A percentile compares a stretch with the other conserved stretches of the same genome.
phyloP scores from a whole-genome alignment of 1,284 basidiomycete species.

The Chiua sp. region DNA sequence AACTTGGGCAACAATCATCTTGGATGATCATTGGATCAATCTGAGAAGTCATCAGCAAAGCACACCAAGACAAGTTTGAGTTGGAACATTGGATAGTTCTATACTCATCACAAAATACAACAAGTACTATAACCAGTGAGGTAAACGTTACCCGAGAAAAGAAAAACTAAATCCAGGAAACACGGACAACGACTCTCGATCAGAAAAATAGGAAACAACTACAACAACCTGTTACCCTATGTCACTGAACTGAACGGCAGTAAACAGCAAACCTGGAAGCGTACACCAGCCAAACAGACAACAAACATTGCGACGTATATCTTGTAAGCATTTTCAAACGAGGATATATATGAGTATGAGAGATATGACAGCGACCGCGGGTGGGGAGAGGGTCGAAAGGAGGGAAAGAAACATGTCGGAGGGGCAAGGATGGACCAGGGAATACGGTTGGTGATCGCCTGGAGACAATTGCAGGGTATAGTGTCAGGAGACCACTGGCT shows the following conservation, averaged over 20 bases:
- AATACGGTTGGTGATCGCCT: not conserved
- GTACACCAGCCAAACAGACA: too few relatives aligned
- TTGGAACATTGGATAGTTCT: not conserved
- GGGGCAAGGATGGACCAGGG: not conserved
- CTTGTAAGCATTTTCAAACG: constrained; percentile 3
- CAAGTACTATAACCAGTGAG: constrained; percentile 15
- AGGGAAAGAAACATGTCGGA: too few relatives aligned
- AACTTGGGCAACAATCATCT: too few relatives aligned
- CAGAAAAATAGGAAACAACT: not conserved
- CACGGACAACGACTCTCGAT: not conserved
- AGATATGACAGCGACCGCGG: too few relatives aligned
- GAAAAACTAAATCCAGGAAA: not conserved
- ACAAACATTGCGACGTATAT: constrained; percentile 17
- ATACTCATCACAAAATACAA: constrained; percentile 13
- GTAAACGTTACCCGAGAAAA: constrained; percentile 3
- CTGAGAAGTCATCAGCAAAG: too few relatives aligned
- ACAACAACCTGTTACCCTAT: not conserved
- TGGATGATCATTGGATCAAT: too few relatives aligned
- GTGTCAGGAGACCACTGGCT: too few relatives aligned
- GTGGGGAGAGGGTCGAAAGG: not conserved
- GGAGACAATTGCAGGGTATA: too few relatives aligned
- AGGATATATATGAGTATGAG: constrained; percentile 1
- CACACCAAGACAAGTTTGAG: too few relatives aligned
- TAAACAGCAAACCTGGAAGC: too few relatives aligned
- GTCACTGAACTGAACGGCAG: too few relatives aligned